These are phyloP conservation scores for Bondarzewia mesenterica DNA, from an alignment of 1,284 basidiomycete species.

Conservation along the genomic window DNA sequence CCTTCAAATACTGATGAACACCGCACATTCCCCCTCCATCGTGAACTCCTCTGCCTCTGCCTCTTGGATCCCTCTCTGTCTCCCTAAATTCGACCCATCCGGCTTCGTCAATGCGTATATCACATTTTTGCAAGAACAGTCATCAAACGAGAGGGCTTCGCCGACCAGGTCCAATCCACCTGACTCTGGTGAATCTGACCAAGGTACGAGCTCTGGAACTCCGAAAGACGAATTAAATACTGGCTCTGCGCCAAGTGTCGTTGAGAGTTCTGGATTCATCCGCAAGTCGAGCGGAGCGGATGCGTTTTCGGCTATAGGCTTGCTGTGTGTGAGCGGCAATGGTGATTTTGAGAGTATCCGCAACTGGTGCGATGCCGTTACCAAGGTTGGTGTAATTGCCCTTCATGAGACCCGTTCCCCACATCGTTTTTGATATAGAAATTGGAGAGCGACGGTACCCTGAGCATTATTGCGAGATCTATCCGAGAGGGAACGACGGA, in stretches of 20 bases:
- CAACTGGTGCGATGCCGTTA: slow-evolving; percentile 61
- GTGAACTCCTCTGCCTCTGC: slow-evolving; percentile 68
- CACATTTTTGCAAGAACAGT: slow-evolving; percentile 47
- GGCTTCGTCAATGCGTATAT: slow-evolving; percentile 94
- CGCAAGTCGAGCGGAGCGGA: background rate
- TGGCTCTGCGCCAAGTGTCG: background rate
- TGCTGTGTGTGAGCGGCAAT: slow-evolving; percentile 62
- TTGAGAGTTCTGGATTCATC: background rate
- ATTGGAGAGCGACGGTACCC: slow-evolving; percentile 50
- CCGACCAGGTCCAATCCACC: no score
- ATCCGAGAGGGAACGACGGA: slow-evolving; percentile 43
- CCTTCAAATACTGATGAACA: slow-evolving; percentile 83
- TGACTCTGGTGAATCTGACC: no score
- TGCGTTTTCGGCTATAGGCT: slow-evolving; percentile 32
- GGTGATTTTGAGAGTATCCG: slow-evolving; percentile 65
- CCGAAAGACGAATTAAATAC: background rate
- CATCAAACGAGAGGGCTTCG: background rate
- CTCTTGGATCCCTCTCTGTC: slow-evolving; percentile 91
- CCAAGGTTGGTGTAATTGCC: slow-evolving; percentile 34
- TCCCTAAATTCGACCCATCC: slow-evolving; percentile 89
- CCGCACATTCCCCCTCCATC: slow-evolving; percentile 61
- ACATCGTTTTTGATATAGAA: slow-evolving; percentile 31
- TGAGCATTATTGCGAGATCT: slow-evolving; percentile 40
- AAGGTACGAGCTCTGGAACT: no score
- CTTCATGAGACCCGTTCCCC: background rate